A percentile compares a stretch with the other conserved stretches of the same genome.
phyloP scores from a whole-genome alignment of 225 moss, liverwort and hornwort genomes.

The Pseudoscleropodium purum region DNA sequence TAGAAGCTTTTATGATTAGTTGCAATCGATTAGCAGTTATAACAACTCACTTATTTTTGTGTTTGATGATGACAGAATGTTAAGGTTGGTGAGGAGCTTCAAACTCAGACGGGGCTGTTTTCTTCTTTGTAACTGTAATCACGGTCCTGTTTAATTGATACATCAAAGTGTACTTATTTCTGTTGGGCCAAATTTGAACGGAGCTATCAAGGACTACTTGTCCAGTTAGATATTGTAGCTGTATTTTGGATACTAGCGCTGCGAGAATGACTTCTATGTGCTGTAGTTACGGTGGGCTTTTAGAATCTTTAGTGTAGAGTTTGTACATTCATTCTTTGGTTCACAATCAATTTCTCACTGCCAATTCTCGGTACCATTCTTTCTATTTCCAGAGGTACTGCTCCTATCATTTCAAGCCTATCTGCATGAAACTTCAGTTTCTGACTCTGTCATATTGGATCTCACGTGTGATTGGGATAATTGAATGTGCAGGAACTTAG shows the following conservation, averaged over 20 bases:
- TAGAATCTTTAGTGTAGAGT: background rate
- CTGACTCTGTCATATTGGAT: background rate
- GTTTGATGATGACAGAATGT: conserved; percentile 55
- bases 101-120: conserved; percentile 6
- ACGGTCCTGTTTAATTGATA: conserved; percentile 9
- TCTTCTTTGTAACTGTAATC: conserved; percentile 17
- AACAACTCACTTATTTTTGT: conserved; percentile 4
- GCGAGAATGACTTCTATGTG: background rate
- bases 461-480: background rate
- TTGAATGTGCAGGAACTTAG: conserved; percentile 54
- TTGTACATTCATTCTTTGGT: background rate
- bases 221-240: background rate
- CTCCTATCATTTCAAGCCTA: background rate
- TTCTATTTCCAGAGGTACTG: background rate
- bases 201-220: background rate
- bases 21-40: background rate
- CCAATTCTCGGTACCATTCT: background rate
- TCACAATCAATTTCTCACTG: background rate
- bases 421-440: background rate
- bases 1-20: background rate
- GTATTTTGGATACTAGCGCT: background rate
- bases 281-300: background rate
- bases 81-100: conserved; percentile 54
- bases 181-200: background rate
- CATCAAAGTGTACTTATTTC: background rate